Evolutionary conservation across 352 stramenopile genomes (phyloP), one percentile per base, ranked within the genome.

Genomic region (Globisporangium viniferum): DNA sequence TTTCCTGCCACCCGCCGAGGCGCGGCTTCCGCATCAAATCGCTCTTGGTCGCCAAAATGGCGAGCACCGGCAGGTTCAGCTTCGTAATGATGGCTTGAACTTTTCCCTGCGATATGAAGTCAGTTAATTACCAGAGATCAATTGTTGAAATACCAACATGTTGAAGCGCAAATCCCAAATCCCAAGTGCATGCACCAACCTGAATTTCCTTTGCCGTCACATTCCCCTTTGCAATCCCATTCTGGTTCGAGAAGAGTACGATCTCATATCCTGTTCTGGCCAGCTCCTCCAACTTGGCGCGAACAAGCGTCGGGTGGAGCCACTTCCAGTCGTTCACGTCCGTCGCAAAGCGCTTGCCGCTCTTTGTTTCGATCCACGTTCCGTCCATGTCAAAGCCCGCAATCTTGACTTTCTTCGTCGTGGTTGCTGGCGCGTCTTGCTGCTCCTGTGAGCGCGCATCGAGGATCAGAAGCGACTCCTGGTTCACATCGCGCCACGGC

Each of bases 181-280:
- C 36, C 15, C 36, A 3, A 62, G 0, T 54, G 55, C 39, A 56
- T 41, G 18, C 18, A 20, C 60, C 10, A 33, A 92, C 84, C 79
- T 93, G 77, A 22, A 96, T 75, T 60, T 92, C 81, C 0, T 59
- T 63, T 2, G 69, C 80, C 1, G 70, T 81, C 6, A 86, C 81
- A 31, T 93, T 91, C 53, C 88, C 87, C 70, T 91, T 93, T 44
- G 82, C 82, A 27, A 96, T 75, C 10, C 88, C 88, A 46, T 93
- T 93, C 65, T 96, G 88, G 74, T 96, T 96, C 24, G 88, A 96
- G 55, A 94, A 83, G 36, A 96, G 80, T 5, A 84, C 76, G 15
- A 96, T 68, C 44, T 73, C 71, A 64, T 80, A 94, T 0, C 81
- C 83, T 8, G 85, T 71, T 8, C 63, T 60, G 15, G 69, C 71